Evolutionary conservation across 192 early-diverging fungal species (phyloP).

Genomic region (Entomortierella lignicola): DNA sequence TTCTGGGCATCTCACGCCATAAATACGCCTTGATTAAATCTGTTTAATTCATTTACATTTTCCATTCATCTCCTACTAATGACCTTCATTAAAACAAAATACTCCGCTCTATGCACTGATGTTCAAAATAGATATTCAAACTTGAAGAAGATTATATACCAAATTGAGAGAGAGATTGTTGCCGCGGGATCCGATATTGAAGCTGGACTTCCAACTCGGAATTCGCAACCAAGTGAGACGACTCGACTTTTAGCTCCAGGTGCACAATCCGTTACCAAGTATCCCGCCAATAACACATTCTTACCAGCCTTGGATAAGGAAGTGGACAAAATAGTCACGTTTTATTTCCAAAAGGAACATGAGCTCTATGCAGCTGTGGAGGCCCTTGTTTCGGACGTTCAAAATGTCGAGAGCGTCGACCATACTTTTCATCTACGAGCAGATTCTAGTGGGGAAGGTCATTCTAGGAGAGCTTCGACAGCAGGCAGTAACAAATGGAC

Average conservation of each 20-base stretch:
- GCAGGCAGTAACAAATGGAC: conserved; percentile 37
- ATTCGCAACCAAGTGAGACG: conserved; percentile 34
- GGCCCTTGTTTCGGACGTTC: conserved; percentile 64
- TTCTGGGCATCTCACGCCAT: not conserved
- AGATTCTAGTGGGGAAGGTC: not conserved
- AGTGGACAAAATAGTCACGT: conserved; percentile 82
- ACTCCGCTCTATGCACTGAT: not conserved
- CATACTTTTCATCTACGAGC: conserved; percentile 5
- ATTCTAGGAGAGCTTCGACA: conserved; percentile 4
- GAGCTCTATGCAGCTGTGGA: conserved; percentile 78
- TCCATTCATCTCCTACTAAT: not conserved
- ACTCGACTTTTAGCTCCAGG: conserved; percentile 22
- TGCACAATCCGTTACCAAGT: conserved; percentile 44
- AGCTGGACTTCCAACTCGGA: not conserved
- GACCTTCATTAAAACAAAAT: not conserved
- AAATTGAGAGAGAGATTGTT: conserved; percentile 75
- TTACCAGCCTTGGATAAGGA: conserved; percentile 82
- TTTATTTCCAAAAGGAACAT: conserved; percentile 88
- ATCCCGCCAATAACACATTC: conserved; percentile 64
- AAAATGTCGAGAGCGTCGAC: conserved; percentile 57
- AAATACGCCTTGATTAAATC: not conserved
- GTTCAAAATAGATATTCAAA: conserved; percentile 67
- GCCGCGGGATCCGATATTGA: conserved; percentile 50
- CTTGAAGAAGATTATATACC: conserved; percentile 83
- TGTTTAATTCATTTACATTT: not conserved